phyloP scores from a whole-genome alignment of 768 basidiomycete genomes.

The Amylocystis lapponica region DNA sequence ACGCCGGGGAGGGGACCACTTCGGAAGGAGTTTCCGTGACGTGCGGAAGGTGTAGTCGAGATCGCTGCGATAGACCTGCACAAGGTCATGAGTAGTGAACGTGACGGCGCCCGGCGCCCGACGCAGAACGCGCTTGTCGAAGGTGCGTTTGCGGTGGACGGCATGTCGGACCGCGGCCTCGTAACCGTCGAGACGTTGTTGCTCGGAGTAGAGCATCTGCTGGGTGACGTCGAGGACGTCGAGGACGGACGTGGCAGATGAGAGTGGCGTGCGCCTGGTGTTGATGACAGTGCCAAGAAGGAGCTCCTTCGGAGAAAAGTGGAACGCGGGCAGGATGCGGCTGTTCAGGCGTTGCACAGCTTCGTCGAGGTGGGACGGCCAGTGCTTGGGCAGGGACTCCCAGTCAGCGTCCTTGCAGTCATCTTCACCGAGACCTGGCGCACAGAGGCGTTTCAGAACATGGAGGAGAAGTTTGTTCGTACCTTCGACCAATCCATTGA shows the following conservation, averaged over 20 bases:
- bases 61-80: constrained; percentile 25
- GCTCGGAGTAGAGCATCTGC: constrained; percentile 27
- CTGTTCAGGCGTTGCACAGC: constrained; percentile 19
- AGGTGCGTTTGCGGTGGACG: constrained; percentile 5
- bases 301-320: constrained; percentile 27
- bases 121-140: constrained; percentile 20
- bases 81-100: constrained; percentile 24
- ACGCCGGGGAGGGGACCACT: constrained; percentile 24
- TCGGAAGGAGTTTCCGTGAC: constrained; percentile 24
- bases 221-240: constrained; percentile 5
- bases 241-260: neutral
- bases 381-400: constrained; percentile 20
- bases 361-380: constrained; percentile 28
- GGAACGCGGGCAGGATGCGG: constrained; percentile 15
- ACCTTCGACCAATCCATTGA: constrained; percentile 32
- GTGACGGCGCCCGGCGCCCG: constrained; percentile 13
- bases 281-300: constrained; percentile 27
- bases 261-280: constrained; percentile 11
- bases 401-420: constrained; percentile 12
- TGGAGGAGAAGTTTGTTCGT: constrained; percentile 28
- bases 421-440: constrained; percentile 27
- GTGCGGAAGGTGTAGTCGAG: constrained; percentile 24
- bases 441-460: constrained; percentile 25
- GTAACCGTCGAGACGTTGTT: constrained; percentile 28
- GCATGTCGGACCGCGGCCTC: constrained; percentile 18